Evolutionary conservation across 2,329 filamentous ascomycete species (phyloP).

Genomic region (Fusarium redolens): DNA sequence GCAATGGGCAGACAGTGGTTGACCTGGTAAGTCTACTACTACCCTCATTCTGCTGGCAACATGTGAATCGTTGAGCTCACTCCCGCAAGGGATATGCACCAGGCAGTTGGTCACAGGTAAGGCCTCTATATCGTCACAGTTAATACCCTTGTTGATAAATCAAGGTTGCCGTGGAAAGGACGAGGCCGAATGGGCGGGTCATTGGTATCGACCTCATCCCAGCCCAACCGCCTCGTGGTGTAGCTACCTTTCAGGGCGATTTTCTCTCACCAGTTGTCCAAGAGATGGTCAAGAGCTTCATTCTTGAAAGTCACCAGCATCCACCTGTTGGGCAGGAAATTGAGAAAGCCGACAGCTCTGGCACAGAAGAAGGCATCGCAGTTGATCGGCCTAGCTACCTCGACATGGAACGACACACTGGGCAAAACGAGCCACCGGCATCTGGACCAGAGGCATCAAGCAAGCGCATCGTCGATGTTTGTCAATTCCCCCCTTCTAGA

Average conservation of each 20-base stretch:
- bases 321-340: conserved; percentile 6
- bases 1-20: conserved; percentile 81
- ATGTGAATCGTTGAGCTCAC: conserved; percentile 14
- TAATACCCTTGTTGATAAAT: background rate
- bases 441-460: conserved; percentile 33
- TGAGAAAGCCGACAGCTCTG: conserved; percentile 12
- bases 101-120: conserved; percentile 76
- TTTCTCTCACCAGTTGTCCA: conserved; percentile 84
- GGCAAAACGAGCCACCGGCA: background rate
- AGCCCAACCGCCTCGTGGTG: conserved; percentile 87
- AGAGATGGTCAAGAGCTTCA: conserved; percentile 79
- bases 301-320: conserved; percentile 66
- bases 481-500: conserved; percentile 37
- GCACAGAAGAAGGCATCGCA: conserved; percentile 38
- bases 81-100: conserved; percentile 77
- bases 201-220: conserved; percentile 96
- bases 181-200: conserved; percentile 80
- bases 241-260: conserved; percentile 95
- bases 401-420: conserved; percentile 67
- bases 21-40: conserved; percentile 74
- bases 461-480: conserved; percentile 74
- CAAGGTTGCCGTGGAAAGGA: conserved; percentile 84
- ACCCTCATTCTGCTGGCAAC: background rate
- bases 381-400: conserved; percentile 69
- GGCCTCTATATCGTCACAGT: background rate